These are phyloP conservation scores for Marasmius sp. DNA, from an alignment of 1,284 basidiomycete genomes.

Conservation along the genomic window DNA sequence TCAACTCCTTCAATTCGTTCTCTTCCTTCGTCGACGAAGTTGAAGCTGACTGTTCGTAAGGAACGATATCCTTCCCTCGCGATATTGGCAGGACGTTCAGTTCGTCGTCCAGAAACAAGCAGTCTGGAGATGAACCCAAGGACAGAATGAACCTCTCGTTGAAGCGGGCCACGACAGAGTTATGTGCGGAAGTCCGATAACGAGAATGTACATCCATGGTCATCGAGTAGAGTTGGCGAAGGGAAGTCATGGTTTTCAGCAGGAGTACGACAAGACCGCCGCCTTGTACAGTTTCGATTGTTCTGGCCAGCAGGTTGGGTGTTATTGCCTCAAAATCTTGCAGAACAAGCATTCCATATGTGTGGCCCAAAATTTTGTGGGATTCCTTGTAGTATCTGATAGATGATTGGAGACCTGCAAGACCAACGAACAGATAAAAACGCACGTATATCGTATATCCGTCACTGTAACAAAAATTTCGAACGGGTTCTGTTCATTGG, in stretches of 20 bases:
- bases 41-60: slow-evolving; percentile 51
- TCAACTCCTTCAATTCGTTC: slow-evolving; percentile 78
- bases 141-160: slow-evolving; percentile 98
- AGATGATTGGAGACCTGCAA: not conserved
- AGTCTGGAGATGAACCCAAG: slow-evolving; percentile 87
- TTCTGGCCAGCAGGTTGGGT: slow-evolving; percentile 94
- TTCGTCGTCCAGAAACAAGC: slow-evolving; percentile 95
- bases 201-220: slow-evolving; percentile 97
- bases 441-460: slow-evolving; percentile 89
- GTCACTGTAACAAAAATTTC: slow-evolving; percentile 99
- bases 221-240: slow-evolving; percentile 94
- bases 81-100: slow-evolving; percentile 97
- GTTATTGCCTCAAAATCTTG: slow-evolving; percentile 99
- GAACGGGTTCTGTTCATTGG: slow-evolving; percentile 95
- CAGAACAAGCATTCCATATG: slow-evolving; percentile 95
- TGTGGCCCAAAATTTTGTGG: slow-evolving; percentile 94
- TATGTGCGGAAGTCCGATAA: slow-evolving; percentile 90
- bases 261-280: slow-evolving; percentile 92
- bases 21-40: slow-evolving; percentile 52
- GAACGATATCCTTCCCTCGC: slow-evolving; percentile 90
- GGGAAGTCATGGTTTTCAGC: slow-evolving; percentile 93
- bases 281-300: slow-evolving; percentile 98
- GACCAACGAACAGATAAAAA: not conserved
- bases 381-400: slow-evolving; percentile 79
- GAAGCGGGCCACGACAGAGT: slow-evolving; percentile 91